phyloP scores from a whole-genome alignment of 2,329 filamentous ascomycete genomes.

The Colletotrichum magnum region DNA sequence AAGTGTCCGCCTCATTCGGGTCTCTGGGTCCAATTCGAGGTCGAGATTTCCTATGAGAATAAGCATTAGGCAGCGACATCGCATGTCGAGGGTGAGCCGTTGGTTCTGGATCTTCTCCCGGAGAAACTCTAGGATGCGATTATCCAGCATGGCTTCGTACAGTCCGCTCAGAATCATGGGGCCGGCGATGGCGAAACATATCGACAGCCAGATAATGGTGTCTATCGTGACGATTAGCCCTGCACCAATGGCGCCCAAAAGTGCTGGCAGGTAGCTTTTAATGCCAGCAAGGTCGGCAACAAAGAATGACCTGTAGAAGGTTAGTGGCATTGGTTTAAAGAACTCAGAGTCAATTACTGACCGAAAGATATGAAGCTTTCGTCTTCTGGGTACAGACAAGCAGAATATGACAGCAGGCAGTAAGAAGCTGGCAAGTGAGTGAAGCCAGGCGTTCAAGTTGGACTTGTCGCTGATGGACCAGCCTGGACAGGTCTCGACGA shows the following conservation, averaged over 20 bases:
- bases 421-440: slow-evolving; percentile 46
- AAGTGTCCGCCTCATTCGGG: neutral
- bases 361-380: slow-evolving; percentile 43
- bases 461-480: slow-evolving; percentile 43
- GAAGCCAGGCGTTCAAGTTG: slow-evolving; percentile 45
- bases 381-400: slow-evolving; percentile 45
- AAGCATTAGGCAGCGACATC: slow-evolving; percentile 43
- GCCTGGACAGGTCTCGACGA: slow-evolving; percentile 45
- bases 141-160: slow-evolving; percentile 49
- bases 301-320: slow-evolving; percentile 34
- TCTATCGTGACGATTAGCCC: slow-evolving; percentile 44
- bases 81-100: slow-evolving; percentile 45
- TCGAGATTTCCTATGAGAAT: slow-evolving; percentile 48
- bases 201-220: slow-evolving; percentile 47
- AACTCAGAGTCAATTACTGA: neutral
- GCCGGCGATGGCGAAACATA: slow-evolving; percentile 47
- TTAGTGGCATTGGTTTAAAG: neutral
- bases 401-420: slow-evolving; percentile 48
- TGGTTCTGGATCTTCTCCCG: slow-evolving; percentile 39
- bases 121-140: slow-evolving; percentile 44
- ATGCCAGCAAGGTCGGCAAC: slow-evolving; percentile 40
- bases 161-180: slow-evolving; percentile 49
- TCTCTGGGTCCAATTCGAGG: slow-evolving; percentile 41
- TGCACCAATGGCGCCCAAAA: slow-evolving; percentile 39
- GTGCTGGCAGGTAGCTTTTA: slow-evolving; percentile 36